phyloP scores from a whole-genome alignment of 2,329 filamentous ascomycete genomes.

The Stemphylium beticola region DNA sequence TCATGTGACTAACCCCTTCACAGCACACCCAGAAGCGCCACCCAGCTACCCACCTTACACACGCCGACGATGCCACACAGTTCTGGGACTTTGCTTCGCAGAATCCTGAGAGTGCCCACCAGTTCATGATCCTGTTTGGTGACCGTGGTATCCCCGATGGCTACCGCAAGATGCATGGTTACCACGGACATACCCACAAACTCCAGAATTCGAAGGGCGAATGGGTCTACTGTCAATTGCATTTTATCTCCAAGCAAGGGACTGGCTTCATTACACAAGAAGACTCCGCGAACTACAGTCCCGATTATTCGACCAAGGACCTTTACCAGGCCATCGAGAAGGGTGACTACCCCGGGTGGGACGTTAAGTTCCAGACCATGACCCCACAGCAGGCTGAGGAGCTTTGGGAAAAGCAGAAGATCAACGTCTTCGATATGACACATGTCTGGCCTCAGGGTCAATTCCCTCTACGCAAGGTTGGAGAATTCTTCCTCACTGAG shows the following conservation, averaged over 20 bases:
- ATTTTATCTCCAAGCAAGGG: slow-evolving; percentile 61
- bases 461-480: slow-evolving; percentile 61
- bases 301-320: slow-evolving; percentile 61
- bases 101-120: slow-evolving; percentile 61
- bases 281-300: slow-evolving; percentile 57
- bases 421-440: slow-evolving; percentile 62
- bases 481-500: slow-evolving; percentile 61
- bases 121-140: slow-evolving; percentile 62
- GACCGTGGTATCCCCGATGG: slow-evolving; percentile 63
- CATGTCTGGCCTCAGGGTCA: slow-evolving; percentile 61
- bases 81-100: slow-evolving; percentile 69
- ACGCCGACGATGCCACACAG: slow-evolving; percentile 68
- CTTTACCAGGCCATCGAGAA: slow-evolving; percentile 60
- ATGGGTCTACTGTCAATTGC: slow-evolving; percentile 61
- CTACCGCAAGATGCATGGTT: slow-evolving; percentile 63
- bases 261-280: slow-evolving; percentile 60
- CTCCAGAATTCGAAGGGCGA: slow-evolving; percentile 60
- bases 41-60: slow-evolving; percentile 71
- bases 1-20: background rate
- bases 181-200: slow-evolving; percentile 60
- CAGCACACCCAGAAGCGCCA: slow-evolving; percentile 75
- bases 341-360: slow-evolving; percentile 61
- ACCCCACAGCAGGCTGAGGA: slow-evolving; percentile 60
- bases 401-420: slow-evolving; percentile 59
- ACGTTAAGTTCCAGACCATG: slow-evolving; percentile 59